Conservation (phyloP, 352 stramenopile species). For the Globisporangium lucens region DNA sequence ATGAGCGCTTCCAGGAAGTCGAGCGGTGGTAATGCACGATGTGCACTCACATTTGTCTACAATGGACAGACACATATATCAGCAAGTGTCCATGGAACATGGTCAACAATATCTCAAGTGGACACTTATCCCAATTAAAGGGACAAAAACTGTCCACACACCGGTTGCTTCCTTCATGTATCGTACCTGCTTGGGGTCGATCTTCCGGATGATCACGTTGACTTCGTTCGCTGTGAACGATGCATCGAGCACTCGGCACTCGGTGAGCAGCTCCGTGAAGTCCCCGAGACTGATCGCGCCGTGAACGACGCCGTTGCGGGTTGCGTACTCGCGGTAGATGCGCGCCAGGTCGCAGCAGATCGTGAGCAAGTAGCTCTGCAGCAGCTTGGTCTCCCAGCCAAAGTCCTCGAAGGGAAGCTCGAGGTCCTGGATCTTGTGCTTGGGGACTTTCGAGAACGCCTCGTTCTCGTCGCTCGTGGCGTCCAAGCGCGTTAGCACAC, state of each 20-base stretch:
- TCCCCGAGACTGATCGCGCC: constrained; percentile 53
- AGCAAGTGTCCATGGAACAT: neutral
- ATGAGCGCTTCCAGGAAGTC: constrained; percentile 74
- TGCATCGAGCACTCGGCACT: constrained; percentile 65
- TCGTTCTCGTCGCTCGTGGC: constrained; percentile 55
- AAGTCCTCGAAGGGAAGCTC: constrained; percentile 63
- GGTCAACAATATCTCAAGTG: neutral
- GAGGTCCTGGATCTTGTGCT: constrained; percentile 47
- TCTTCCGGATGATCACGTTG: constrained; percentile 34
- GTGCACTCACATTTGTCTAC: constrained; percentile 34
- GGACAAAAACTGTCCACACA: neutral
- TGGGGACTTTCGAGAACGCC: constrained; percentile 49
- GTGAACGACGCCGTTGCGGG: constrained; percentile 31
- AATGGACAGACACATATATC: neutral
- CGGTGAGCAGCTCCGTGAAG: constrained; percentile 51
- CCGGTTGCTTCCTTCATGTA: neutral
- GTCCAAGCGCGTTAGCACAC: constrained; percentile 52
- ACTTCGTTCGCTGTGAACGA: constrained; percentile 41
- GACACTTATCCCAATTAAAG: neutral
- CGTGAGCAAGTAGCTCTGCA: constrained; percentile 67
- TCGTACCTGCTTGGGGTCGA: constrained; percentile 51
- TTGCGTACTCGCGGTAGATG: constrained; percentile 71
- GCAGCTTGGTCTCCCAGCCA: constrained; percentile 63
- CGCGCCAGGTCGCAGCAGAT: constrained; percentile 70
- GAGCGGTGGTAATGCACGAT: constrained; percentile 43